Conservation (phyloP, 257 asterid genomes). For the Sherardia arvensis region DNA sequence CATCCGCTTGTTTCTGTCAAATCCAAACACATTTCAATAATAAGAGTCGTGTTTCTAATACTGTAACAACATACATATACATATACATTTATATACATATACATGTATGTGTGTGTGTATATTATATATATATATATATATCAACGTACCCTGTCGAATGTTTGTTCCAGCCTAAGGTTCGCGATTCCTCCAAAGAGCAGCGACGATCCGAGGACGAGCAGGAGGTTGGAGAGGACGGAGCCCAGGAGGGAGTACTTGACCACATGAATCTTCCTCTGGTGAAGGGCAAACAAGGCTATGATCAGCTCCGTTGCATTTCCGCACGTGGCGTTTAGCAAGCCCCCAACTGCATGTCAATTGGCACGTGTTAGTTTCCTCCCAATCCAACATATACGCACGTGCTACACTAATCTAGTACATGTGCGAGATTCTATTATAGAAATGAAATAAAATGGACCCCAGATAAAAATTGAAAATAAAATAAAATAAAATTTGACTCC, state of each 20-base stretch:
- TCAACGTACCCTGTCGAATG: conserved; percentile 28
- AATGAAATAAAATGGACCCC: background rate
- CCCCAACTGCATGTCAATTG: conserved; percentile 28
- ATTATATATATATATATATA: no score
- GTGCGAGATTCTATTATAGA: background rate
- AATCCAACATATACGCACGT: background rate
- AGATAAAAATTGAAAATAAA: no score
- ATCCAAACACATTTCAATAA: background rate
- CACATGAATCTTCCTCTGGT: conserved; percentile 26
- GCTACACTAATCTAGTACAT: background rate
- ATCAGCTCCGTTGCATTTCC: conserved; percentile 46
- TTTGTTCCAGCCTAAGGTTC: conserved; percentile 30
- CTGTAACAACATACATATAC: no score
- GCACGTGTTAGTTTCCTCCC: background rate
- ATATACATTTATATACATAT: no score
- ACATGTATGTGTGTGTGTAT: no score
- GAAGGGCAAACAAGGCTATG: conserved; percentile 33
- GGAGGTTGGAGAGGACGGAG: conserved; percentile 37
- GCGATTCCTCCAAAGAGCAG: conserved; percentile 31
- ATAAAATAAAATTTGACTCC: background rate
- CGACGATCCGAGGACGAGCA: conserved; percentile 38
- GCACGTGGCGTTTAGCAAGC: conserved; percentile 41
- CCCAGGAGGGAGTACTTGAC: conserved; percentile 40
- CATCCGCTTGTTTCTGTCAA: conserved; percentile 39
- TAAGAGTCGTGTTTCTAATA: background rate